These are phyloP conservation scores for Colletotrichum endophyticum DNA, from an alignment of 2,329 filamentous ascomycete species.

Conservation along the genomic window DNA sequence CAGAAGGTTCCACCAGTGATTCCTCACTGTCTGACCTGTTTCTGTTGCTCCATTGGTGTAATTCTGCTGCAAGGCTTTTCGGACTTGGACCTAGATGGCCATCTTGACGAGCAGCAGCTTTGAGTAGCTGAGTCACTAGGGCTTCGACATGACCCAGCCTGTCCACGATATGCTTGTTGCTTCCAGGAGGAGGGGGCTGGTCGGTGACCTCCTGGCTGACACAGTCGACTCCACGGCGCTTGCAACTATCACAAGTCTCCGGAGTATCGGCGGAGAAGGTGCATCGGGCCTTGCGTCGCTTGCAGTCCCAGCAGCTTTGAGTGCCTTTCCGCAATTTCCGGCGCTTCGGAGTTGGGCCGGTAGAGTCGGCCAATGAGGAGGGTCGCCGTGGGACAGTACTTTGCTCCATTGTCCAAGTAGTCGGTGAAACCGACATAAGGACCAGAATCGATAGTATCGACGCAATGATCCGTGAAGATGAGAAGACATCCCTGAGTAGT, in stretches of 20 bases:
- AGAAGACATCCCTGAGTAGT: neutral
- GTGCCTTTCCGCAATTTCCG: conserved; percentile 17
- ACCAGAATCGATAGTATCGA: neutral
- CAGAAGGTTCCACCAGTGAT: neutral
- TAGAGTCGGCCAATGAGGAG: neutral
- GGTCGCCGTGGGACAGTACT: neutral
- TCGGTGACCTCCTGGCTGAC: conserved; percentile 47
- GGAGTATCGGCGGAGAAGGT: neutral
- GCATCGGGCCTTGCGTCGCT: conserved; percentile 11
- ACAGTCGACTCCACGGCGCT: conserved; percentile 45
- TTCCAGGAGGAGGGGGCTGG: conserved; percentile 28
- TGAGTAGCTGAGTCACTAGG: conserved; percentile 32
- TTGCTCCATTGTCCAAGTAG: neutral
- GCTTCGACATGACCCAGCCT: conserved; percentile 40
- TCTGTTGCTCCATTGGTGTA: neutral
- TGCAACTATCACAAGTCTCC: conserved; percentile 35
- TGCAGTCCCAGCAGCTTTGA: conserved; percentile 20
- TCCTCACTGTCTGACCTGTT: neutral
- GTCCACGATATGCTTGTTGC: conserved; percentile 31
- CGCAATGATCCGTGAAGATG: neutral
- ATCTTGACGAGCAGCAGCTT: neutral
- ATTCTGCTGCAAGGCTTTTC: neutral
- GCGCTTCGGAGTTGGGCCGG: neutral
- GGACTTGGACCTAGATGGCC: neutral
- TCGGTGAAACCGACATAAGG: neutral